A percentile compares a stretch with the other conserved stretches of the same genome.
phyloP scores from a whole-genome alignment of 495 filamentous ascomycete species.

The Talaromyces borbonicus region DNA sequence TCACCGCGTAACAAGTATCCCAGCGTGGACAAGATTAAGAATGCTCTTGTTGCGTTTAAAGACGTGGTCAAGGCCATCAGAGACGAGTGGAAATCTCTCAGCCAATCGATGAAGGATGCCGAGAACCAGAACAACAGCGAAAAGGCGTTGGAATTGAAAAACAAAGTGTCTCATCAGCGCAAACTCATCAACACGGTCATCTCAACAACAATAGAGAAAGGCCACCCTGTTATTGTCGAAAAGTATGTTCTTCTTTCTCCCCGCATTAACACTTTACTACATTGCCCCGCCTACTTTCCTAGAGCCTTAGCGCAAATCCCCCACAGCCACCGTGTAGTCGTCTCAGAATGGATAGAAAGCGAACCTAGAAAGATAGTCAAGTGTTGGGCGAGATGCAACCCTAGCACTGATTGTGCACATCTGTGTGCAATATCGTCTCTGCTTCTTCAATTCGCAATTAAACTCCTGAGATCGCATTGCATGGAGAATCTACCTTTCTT shows the following conservation, averaged over 20 bases:
- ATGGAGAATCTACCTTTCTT: not conserved
- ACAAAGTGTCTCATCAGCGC: constrained; percentile 46
- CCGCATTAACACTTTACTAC: constrained; percentile 12
- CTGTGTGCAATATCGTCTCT: constrained; percentile 3
- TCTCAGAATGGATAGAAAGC: constrained; percentile 18
- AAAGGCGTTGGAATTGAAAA: constrained; percentile 28
- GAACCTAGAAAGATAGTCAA: constrained; percentile 19
- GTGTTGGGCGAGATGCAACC: not conserved
- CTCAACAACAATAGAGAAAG: constrained; percentile 46
- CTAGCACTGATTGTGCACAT: not conserved
- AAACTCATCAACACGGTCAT: constrained; percentile 52
- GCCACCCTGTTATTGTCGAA: constrained; percentile 55
- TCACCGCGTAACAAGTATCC: constrained; percentile 40
- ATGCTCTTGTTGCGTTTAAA: constrained; percentile 46
- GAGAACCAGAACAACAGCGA: constrained; percentile 40
- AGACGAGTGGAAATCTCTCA: constrained; percentile 52
- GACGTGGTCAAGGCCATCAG: constrained; percentile 52
- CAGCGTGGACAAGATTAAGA: constrained; percentile 38
- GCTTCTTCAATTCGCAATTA: constrained; percentile 2
- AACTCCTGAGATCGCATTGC: constrained; percentile 1
- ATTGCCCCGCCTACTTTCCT: constrained; percentile 17
- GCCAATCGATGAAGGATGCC: constrained; percentile 45
- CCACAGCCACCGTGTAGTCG: constrained; percentile 26
- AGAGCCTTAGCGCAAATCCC: constrained; percentile 27
- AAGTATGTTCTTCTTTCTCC: constrained; percentile 41